A percentile compares a stretch with the other conserved stretches of the same genome.
Evolutionary conservation across 1,139 yeast genomes (phyloP).

Genomic region (Kurtzmaniella quercitrusa): DNA sequence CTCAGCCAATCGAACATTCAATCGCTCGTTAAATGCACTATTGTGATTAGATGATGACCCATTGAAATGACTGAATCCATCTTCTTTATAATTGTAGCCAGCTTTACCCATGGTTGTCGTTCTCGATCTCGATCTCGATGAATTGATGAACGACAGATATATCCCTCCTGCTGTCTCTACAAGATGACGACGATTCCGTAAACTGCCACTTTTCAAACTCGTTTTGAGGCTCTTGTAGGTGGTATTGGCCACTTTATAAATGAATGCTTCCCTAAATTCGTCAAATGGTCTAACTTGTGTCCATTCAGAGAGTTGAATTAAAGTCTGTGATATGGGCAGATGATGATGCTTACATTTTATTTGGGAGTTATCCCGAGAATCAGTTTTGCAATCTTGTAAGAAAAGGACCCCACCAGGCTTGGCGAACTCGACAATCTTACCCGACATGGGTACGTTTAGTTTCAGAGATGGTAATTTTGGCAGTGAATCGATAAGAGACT

Average conservation of each 20-base stretch:
- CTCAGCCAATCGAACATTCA: slow-evolving; percentile 14
- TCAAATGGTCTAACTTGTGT: slow-evolving; percentile 33
- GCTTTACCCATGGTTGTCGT: background rate
- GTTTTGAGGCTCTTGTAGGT: slow-evolving; percentile 3
- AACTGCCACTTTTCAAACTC: background rate
- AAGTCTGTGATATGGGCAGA: background rate
- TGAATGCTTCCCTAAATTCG: slow-evolving; percentile 26
- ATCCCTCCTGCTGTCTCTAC: slow-evolving; percentile 1
- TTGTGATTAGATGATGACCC: background rate
- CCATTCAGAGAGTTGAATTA: slow-evolving; percentile 37
- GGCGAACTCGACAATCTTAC: slow-evolving; percentile 34
- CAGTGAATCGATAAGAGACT: background rate
- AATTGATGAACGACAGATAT: background rate
- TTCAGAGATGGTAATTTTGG: background rate
- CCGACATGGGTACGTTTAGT: slow-evolving; percentile 18
- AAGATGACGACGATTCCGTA: background rate
- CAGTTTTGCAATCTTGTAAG: background rate
- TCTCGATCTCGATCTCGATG: too few species aligned
- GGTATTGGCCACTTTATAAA: slow-evolving; percentile 11
- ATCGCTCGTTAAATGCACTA: slow-evolving; percentile 4
- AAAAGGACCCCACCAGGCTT: slow-evolving; percentile 33
- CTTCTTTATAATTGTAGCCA: background rate
- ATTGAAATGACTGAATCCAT: background rate
- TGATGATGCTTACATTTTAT: slow-evolving; percentile 1
- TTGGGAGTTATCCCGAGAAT: background rate